Evolutionary conservation across 1,284 basidiomycete genomes (phyloP), one percentile per base, ranked within the genome.

Genomic region (Exobasidium rhododendri): DNA sequence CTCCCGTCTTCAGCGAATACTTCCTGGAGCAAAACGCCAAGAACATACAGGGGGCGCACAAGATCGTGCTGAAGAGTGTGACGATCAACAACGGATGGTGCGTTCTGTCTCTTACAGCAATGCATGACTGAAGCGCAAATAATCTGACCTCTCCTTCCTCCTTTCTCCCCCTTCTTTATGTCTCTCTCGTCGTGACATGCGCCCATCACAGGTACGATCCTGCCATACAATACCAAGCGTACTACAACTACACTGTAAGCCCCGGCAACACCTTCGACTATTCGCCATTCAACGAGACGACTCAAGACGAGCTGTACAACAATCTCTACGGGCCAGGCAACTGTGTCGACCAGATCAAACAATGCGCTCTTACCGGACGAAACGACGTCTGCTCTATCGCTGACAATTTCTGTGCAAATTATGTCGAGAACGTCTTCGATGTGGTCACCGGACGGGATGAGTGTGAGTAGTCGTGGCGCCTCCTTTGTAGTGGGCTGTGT

Each of bases 61-160:
- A 78, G n/a, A 83, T 88, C 55, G 86, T 88, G 72, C 82, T 88
- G 20, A 83, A 86, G 70, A 83, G 84, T 14, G 82, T 88, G 22
- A 85, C 85, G 28, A 83, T 88, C 49, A 87, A 50, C 28, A 50
- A 50, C 28, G 47, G 86, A 4, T 83, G 47, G 47, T 40, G 35
- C 7, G 35, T 40, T 40, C 17, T 40, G 7, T n/a, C n/a, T n/a
- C n/a, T n/a, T n/a, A n/a, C n/a, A n/a, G n/a, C n/a, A n/a, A n/a
- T n/a, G n/a, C n/a, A n/a, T n/a, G n/a, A n/a, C n/a, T n/a, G 43
- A 44, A 14, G 43, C 43, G 14, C 43, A 14, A 44, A 22, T 44
- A 44, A 14, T n/a, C 43, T 14, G 43, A 44, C 14, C 22, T 44
- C 17, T 40, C 35, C 17, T 40, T 40, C 35, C 35, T 40, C 17